Base-by-base conservation (phyloP, 345 rosid species). In the Passiflora organensis region DNA sequence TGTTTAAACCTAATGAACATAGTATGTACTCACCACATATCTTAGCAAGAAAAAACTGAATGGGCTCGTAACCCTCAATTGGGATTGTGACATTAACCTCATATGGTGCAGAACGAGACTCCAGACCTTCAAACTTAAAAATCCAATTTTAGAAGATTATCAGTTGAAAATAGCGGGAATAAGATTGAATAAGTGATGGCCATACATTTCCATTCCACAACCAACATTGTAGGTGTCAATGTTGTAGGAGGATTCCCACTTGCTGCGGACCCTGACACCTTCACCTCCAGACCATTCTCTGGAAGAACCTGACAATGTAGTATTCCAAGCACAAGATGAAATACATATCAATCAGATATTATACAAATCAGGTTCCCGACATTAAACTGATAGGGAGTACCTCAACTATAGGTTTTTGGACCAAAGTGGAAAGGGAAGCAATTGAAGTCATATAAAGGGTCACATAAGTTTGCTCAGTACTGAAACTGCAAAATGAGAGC, bases 361-460 rank as follows among this genome's bases (percentile, higher is more conserved):
- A 2, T 38, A 23, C 24, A 17, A 42, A 38, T 51, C 41, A 56
- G 43, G 41, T 52, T 62, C 28, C 24, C 13, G 22, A 28, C 4
- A 37, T 42, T 48, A 48, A 53, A 61, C 43, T 32, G 45, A 53
- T 13, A 53, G 21, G 17, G 36, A 42, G 24, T 66, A 86, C 99
- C 89, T 80, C 62, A 56, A 86, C 51, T 23, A 68, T 49, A 50
- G 99, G 95, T 54, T 80, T 84, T 56, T 57, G 64, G 53, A 93
- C 87, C 65, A 80, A 75, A 55, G 73, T 58, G 48, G 96, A 86
- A 62, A 69, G 72, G 48, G 94, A 83, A 56, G 91, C 84, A 76
- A 83, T 62, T 41, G 99, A 91, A 69, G 96, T 89, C 83, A 93
- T 80, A 64, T 93, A 84, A 56, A 93, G 94, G 52, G 83, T 58